Evolutionary conservation across 495 filamentous ascomycete species (phyloP).

Genomic region (Aspergillus indologenus): DNA sequence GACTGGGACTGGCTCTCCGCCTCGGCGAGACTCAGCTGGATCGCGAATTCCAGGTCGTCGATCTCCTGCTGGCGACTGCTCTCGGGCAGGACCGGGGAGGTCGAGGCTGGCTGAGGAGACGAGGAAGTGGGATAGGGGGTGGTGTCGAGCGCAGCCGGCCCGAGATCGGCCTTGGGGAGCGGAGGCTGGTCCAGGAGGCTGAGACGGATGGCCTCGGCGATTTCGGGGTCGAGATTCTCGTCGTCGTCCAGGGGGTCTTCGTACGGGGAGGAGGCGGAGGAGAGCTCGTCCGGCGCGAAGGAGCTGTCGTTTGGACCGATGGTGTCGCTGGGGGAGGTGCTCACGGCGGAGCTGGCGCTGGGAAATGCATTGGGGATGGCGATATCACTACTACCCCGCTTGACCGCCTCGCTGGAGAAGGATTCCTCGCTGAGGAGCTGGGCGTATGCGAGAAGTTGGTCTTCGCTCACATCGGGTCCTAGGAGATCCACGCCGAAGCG

Average conservation of each 20-base stretch:
- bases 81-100: conserved; percentile 22
- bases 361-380: conserved; percentile 43
- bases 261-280: conserved; percentile 39
- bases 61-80: conserved; percentile 51
- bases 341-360: conserved; percentile 12
- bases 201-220: conserved; percentile 77
- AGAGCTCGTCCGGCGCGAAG: conserved; percentile 47
- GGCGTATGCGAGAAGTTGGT: conserved; percentile 86
- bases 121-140: conserved; percentile 37
- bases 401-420: conserved; percentile 58
- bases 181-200: conserved; percentile 63
- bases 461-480: conserved; percentile 70
- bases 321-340: conserved; percentile 43
- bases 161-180: neutral
- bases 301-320: conserved; percentile 46
- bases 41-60: conserved; percentile 78
- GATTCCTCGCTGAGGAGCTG: conserved; percentile 82
- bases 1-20: conserved; percentile 30
- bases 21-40: conserved; percentile 81
- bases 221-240: conserved; percentile 68
- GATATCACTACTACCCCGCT: conserved; percentile 48
- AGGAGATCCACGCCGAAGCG: conserved; percentile 80
- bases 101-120: conserved; percentile 47
- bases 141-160: conserved; percentile 21
- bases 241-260: conserved; percentile 47